A percentile compares a stretch with the other conserved stretches of the same genome.
Conservation (phyloP, 371 early-diverging fungal genomes). For the Capniomyces stellatus region DNA sequence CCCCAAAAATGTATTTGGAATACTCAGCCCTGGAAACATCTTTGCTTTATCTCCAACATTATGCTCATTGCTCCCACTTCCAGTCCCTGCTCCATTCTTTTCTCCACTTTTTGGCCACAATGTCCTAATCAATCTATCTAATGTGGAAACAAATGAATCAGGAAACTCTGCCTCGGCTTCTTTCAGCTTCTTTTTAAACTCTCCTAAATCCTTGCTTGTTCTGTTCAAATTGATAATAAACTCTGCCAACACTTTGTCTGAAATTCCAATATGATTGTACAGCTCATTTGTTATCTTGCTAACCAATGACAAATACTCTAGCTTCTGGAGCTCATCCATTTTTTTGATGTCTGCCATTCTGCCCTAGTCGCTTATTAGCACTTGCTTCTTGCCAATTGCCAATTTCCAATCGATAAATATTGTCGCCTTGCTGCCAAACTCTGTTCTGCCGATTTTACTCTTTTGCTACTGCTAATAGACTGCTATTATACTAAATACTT, state of each 20-base stretch:
- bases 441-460: too few species aligned
- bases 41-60: constrained; percentile 15
- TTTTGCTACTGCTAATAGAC: too few species aligned
- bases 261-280: constrained; percentile 75
- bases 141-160: constrained; percentile 57
- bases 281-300: constrained; percentile 80
- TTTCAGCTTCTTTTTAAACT: constrained; percentile 51
- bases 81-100: constrained; percentile 7
- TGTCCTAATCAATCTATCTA: constrained; percentile 76
- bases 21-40: constrained; percentile 70
- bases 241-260: constrained; percentile 70
- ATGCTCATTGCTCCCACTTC: constrained; percentile 5
- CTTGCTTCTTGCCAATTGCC: too few species aligned
- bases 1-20: constrained; percentile 17
- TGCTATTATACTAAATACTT: too few species aligned
- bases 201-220: constrained; percentile 33
- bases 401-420: too few species aligned
- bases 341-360: too few species aligned
- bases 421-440: too few species aligned
- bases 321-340: constrained; percentile 25
- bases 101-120: constrained; percentile 47
- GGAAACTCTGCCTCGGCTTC: constrained; percentile 67
- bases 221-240: constrained; percentile 59
- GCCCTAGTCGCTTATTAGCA: too few species aligned
- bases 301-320: constrained; percentile 81